A percentile compares a stretch with the other conserved stretches of the same genome.
phyloP scores from a whole-genome alignment of 1,139 yeast genomes.

The Scheffersomyces cryptocercus region DNA sequence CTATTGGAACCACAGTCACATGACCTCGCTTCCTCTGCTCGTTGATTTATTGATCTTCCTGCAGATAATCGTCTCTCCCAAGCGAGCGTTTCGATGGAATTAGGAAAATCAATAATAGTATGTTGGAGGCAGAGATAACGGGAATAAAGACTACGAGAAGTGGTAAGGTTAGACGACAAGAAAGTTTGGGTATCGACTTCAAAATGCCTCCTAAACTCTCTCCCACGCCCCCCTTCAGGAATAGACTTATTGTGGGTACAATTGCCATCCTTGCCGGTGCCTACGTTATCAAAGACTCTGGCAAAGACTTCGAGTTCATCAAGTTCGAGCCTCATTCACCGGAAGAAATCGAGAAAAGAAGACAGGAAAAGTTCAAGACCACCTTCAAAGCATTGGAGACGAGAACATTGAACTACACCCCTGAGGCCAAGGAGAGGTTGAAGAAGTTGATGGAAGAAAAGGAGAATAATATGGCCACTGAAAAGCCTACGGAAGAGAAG shows the following conservation, averaged over 20 bases:
- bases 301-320: constrained; percentile 43
- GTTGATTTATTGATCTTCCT: no score
- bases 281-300: constrained; percentile 34
- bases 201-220: constrained; percentile 10
- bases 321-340: constrained; percentile 40
- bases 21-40: no score
- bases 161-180: no score
- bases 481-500: no score
- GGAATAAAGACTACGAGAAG: no score
- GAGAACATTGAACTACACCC: constrained; percentile 43
- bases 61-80: no score
- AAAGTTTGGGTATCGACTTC: no score
- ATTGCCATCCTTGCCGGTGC: constrained; percentile 36
- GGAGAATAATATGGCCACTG: constrained; percentile 5
- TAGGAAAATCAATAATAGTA: no score
- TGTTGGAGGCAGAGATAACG: no score
- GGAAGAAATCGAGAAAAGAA: constrained; percentile 43
- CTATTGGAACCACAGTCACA: no score
- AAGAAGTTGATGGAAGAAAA: constrained; percentile 23
- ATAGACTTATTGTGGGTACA: constrained; percentile 39
- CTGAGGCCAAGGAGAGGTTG: constrained; percentile 43
- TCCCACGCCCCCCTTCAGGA: constrained; percentile 38
- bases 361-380: constrained; percentile 33
- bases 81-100: no score
- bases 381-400: constrained; percentile 35